Evolutionary conservation across 2,329 filamentous ascomycete genomes (phyloP).

Genomic region (Blastomyces gilchristii): DNA sequence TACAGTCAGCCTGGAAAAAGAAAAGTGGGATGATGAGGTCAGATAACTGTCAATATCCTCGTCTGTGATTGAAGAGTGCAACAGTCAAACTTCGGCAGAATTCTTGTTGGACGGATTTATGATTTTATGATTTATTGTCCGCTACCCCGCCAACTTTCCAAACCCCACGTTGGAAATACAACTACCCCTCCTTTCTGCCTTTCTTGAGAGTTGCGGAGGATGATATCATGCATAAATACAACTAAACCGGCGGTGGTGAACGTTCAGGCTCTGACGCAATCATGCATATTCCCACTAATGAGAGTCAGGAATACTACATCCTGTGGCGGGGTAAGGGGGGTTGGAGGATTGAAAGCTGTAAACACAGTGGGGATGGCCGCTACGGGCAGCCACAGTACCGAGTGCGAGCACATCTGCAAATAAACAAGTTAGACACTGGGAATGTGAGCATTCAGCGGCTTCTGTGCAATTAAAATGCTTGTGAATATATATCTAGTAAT

Average conservation of each 20-base stretch:
- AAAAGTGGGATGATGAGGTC: neutral
- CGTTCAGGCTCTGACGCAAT: neutral
- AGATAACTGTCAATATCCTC: neutral
- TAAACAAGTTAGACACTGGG: too few relatives aligned
- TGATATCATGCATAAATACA: neutral
- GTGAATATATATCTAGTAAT: too few relatives aligned
- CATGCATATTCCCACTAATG: conserved; percentile 1
- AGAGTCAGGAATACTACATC: neutral
- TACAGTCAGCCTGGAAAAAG: neutral
- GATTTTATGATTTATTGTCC: neutral
- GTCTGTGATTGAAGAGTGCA: neutral
- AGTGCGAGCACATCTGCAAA: too few relatives aligned
- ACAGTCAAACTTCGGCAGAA: neutral
- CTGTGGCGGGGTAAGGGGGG: neutral
- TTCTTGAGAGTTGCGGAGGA: neutral
- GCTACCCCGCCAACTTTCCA: neutral
- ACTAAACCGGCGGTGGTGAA: neutral
- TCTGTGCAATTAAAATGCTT: too few relatives aligned
- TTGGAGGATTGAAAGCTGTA: neutral
- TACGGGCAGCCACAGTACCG: neutral
- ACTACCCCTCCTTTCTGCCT: neutral
- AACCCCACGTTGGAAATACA: neutral
- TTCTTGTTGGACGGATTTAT: neutral
- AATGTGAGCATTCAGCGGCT: too few relatives aligned
- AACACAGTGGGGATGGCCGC: neutral